phyloP scores from a whole-genome alignment of 768 basidiomycete genomes.

The Phylloporus sp. region DNA sequence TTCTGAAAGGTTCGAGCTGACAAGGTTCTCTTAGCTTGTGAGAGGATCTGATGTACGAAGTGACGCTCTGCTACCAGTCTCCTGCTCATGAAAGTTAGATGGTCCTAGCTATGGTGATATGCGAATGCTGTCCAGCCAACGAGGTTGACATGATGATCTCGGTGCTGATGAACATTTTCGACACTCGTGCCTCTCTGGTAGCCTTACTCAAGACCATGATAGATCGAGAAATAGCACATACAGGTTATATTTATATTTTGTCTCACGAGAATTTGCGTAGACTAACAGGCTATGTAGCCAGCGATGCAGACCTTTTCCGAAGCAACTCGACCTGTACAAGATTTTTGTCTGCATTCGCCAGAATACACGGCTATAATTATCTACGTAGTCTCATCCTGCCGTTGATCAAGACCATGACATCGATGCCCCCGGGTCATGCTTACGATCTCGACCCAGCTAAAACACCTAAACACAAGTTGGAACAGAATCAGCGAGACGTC shows the following conservation, averaged over 20 bases:
- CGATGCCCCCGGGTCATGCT: constrained; percentile 65
- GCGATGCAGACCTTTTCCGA: constrained; percentile 78
- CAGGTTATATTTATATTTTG: constrained; percentile 50
- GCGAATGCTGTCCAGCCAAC: constrained; percentile 72
- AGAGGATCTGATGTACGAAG: constrained; percentile 64
- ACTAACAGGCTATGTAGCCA: constrained; percentile 43
- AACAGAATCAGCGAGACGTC: constrained; percentile 65
- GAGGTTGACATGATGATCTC: constrained; percentile 84
- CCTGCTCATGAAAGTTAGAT: constrained; percentile 41
- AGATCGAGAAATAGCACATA: constrained; percentile 74
- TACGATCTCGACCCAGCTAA: constrained; percentile 76
- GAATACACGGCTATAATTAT: constrained; percentile 89
- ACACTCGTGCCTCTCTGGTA: constrained; percentile 68
- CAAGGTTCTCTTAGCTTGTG: constrained; percentile 48
- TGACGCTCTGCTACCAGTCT: background rate
- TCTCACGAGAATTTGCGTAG: background rate
- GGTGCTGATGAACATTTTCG: constrained; percentile 81
- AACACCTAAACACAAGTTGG: constrained; percentile 53
- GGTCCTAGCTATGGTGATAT: constrained; percentile 77
- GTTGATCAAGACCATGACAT: constrained; percentile 67
- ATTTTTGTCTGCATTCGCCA: constrained; percentile 81
- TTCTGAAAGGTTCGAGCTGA: constrained; percentile 5
- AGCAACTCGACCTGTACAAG: constrained; percentile 85
- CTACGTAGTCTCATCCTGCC: constrained; percentile 75
- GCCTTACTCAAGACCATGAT: constrained; percentile 77